These are phyloP conservation scores for Fraxinus nigra DNA, from an alignment of 305 asterid genomes.

Conservation along the genomic window DNA sequence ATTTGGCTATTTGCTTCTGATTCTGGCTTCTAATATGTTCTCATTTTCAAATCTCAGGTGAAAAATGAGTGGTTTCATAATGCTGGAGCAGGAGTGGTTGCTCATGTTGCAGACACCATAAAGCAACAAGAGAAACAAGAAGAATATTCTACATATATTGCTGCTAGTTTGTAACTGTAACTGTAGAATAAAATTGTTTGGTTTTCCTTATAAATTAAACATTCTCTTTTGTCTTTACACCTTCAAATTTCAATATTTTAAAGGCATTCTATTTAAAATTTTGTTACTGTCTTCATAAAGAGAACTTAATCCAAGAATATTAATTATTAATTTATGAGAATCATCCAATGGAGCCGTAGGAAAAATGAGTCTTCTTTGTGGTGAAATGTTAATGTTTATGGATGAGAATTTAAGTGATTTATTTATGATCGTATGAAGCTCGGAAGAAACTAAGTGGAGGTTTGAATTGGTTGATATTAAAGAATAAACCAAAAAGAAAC, in stretches of 20 bases:
- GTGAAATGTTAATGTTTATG: not conserved
- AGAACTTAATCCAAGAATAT: not conserved
- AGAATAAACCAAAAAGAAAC: not conserved
- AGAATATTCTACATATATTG: conserved; percentile 32
- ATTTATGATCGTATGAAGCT: not conserved
- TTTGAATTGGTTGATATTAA: not conserved
- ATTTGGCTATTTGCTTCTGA: not conserved
- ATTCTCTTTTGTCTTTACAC: too few relatives aligned
- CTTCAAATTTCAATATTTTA: too few relatives aligned
- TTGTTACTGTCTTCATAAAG: not conserved
- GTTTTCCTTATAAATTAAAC: not conserved
- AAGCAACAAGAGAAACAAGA: conserved; percentile 62
- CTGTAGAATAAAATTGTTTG: not conserved
- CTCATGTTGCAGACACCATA: conserved; percentile 83
- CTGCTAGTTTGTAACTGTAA: conserved; percentile 36
- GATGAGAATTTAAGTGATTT: not conserved
- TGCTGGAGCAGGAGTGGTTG: conserved; percentile 80
- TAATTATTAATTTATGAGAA: too few relatives aligned
- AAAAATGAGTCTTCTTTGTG: not conserved
- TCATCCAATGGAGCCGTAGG: not conserved
- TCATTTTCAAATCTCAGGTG: conserved; percentile 43
- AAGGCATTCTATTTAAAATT: not conserved
- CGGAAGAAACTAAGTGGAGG: not conserved
- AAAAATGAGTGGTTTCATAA: conserved; percentile 74
- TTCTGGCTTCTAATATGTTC: not conserved